phyloP scores from a whole-genome alignment of 352 stramenopile species.

The Globisporangium recalcitrans region DNA sequence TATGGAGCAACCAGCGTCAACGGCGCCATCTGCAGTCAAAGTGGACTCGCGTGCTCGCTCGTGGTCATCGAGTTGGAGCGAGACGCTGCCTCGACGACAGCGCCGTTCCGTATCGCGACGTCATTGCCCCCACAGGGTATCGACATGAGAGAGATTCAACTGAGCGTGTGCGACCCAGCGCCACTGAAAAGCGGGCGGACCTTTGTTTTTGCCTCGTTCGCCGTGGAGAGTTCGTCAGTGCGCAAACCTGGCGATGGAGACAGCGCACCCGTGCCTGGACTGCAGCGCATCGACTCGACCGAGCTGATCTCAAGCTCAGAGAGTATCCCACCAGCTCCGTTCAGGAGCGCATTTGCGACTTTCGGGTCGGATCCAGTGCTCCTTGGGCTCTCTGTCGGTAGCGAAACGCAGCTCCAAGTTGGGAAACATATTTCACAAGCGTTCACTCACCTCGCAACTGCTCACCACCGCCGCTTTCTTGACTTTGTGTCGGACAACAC shows the following conservation, averaged over 20 bases:
- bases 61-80: background rate
- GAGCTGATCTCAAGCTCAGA: background rate
- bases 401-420: background rate
- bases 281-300: background rate
- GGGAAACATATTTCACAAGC: background rate
- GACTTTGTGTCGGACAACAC: background rate
- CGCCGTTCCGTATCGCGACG: background rate
- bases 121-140: background rate
- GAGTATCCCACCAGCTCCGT: background rate
- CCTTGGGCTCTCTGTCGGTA: background rate
- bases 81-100: background rate
- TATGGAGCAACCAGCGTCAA: background rate
- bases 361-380: background rate
- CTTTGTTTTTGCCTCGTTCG: background rate
- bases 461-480: slow-evolving; percentile 3
- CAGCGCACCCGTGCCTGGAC: background rate
- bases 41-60: background rate
- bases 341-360: background rate
- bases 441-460: background rate
- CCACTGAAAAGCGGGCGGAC: background rate
- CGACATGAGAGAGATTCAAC: background rate
- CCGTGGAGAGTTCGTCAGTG: background rate
- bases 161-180: background rate
- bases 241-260: background rate
- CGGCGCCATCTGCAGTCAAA: background rate